Evolutionary conservation across 495 filamentous ascomycete genomes (phyloP).

Genomic region (Hypoxylon fragiforme): DNA sequence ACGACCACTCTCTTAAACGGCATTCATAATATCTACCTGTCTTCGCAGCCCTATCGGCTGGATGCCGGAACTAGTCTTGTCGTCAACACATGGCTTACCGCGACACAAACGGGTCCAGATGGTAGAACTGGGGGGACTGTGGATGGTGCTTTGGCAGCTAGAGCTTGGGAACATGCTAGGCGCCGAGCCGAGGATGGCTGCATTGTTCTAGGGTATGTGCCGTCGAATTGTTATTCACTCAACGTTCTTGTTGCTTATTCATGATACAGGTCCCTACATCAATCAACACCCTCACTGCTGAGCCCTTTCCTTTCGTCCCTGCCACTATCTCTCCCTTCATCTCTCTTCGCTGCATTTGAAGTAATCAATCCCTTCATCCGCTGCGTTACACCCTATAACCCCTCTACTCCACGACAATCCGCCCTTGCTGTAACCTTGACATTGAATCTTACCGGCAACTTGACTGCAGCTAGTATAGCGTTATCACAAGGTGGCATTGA

Average conservation of each 20-base stretch:
- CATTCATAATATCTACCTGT: constrained; percentile 86
- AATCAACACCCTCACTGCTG: constrained; percentile 82
- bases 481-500: constrained; percentile 89
- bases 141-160: constrained; percentile 73
- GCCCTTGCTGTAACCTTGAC: constrained; percentile 80
- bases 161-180: constrained; percentile 96
- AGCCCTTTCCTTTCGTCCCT: constrained; percentile 79
- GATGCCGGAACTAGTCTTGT: constrained; percentile 92
- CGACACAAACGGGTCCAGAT: constrained; percentile 64
- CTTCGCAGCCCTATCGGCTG: constrained; percentile 74
- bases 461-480: constrained; percentile 74
- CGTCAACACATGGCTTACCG: constrained; percentile 93
- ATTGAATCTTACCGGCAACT: constrained; percentile 75
- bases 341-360: constrained; percentile 73
- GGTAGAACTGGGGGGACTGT: constrained; percentile 74
- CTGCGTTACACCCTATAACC: constrained; percentile 85
- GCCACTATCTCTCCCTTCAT: constrained; percentile 72
- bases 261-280: constrained; percentile 72
- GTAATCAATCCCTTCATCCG: constrained; percentile 83
- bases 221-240: background rate
- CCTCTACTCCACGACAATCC: constrained; percentile 78
- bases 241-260: constrained; percentile 22
- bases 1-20: constrained; percentile 91
- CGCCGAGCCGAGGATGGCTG: constrained; percentile 94
- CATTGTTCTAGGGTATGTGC: constrained; percentile 78